These are phyloP conservation scores for Fusarium coicis DNA, from an alignment of 2,329 filamentous ascomycete species.

Conservation along the genomic window DNA sequence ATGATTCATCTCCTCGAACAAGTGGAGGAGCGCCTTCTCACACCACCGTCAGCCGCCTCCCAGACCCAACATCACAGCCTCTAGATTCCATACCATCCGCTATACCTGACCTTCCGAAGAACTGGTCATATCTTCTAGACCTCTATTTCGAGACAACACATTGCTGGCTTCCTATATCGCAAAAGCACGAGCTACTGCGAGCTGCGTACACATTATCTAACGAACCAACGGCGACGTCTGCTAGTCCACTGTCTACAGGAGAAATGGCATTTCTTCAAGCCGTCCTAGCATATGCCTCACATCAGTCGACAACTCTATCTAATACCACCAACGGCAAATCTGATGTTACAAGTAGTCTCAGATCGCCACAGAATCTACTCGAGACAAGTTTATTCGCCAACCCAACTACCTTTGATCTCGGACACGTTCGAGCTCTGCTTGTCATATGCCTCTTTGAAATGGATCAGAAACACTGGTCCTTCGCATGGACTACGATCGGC, in stretches of 20 bases:
- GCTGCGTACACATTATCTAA: background rate
- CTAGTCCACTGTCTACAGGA: background rate
- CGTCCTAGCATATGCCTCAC: background rate
- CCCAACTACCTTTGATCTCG: background rate
- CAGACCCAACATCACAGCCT: fast-evolving
- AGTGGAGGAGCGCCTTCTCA: background rate
- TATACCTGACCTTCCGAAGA: background rate
- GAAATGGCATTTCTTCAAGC: constrained; percentile 4
- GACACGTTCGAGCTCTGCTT: background rate
- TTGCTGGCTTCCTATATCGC: constrained; percentile 6
- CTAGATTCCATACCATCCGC: fast-evolving
- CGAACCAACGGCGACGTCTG: fast-evolving
- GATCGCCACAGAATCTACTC: background rate
- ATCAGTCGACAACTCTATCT: background rate
- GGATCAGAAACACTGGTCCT: background rate
- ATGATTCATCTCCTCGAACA: background rate
- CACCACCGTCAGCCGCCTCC: fast-evolving
- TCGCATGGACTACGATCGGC: background rate
- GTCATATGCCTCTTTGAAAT: background rate
- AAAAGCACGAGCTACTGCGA: constrained; percentile 9
- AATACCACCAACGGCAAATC: fast-evolving
- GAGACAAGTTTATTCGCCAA: background rate
- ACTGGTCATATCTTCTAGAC: constrained; percentile 4
- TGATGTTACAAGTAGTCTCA: fast-evolving
- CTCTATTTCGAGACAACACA: constrained; percentile 9